Percentiles rank a stretch among this genome's conserved stretches.
Evolutionary conservation across 148 eudicot genomes (phyloP).

Genomic region (Oxyria digyna): DNA sequence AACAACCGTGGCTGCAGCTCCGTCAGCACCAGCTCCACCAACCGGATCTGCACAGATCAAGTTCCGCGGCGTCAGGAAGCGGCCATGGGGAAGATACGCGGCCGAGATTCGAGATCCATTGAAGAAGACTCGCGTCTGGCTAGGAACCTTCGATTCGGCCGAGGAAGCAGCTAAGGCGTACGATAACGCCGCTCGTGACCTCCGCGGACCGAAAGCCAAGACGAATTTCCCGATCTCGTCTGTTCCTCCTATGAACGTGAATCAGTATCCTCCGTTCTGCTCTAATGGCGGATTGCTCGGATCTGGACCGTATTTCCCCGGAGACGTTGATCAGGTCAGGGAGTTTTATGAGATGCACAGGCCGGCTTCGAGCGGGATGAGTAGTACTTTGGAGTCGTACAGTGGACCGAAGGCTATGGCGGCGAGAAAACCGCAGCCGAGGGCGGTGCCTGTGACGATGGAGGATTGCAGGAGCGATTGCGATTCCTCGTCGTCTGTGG

Average conservation of each 20-base stretch:
- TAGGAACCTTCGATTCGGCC: slow-evolving; percentile 67
- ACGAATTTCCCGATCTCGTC: slow-evolving; percentile 43
- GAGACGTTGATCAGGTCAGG: not conserved
- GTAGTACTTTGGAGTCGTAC: slow-evolving; percentile 60
- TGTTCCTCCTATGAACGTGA: not conserved
- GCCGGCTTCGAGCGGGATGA: slow-evolving; percentile 57
- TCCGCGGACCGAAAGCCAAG: slow-evolving; percentile 67
- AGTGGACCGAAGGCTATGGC: slow-evolving; percentile 34
- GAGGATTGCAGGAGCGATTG: slow-evolving; percentile 43
- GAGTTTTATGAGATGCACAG: slow-evolving; percentile 15
- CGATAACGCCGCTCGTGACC: slow-evolving; percentile 45
- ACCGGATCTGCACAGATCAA: slow-evolving; percentile 31
- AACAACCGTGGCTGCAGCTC: slow-evolving; percentile 15
- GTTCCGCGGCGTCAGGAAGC: slow-evolving; percentile 52
- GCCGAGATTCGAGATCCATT: slow-evolving; percentile 81
- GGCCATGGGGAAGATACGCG: slow-evolving; percentile 76
- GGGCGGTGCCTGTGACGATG: not conserved
- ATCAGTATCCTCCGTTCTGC: not conserved
- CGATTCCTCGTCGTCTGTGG: slow-evolving; percentile 42
- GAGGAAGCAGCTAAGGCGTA: slow-evolving; percentile 69
- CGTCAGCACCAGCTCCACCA: slow-evolving; percentile 11
- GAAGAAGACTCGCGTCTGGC: slow-evolving; percentile 71
- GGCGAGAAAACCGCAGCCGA: slow-evolving; percentile 21
- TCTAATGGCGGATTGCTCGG: slow-evolving; percentile 4
- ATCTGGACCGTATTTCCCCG: not conserved